A percentile compares a stretch with the other conserved stretches of the same genome.
Evolutionary conservation across 2,329 filamentous ascomycete genomes (phyloP).

Genomic region (Phialophora expanda): DNA sequence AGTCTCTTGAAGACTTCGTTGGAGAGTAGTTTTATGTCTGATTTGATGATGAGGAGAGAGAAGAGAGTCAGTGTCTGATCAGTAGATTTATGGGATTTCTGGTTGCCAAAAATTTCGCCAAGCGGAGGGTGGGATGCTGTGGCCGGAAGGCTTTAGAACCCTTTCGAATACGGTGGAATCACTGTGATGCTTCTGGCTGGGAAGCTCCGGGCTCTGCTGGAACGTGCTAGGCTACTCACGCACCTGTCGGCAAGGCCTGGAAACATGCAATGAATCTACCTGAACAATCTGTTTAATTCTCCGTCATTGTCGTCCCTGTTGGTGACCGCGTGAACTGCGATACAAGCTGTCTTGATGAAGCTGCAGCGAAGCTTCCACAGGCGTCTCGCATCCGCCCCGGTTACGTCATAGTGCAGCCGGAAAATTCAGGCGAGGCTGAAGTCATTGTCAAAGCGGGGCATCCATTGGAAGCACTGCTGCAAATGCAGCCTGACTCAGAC

Average conservation of each 20-base stretch:
- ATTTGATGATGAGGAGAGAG: constrained; percentile 25
- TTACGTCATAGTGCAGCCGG: neutral
- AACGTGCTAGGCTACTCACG: neutral
- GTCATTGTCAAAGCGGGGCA: constrained; percentile 8
- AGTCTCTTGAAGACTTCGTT: constrained; percentile 24
- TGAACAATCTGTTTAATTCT: constrained; percentile 6
- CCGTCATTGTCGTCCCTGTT: neutral
- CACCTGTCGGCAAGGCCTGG: neutral
- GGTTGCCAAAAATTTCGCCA: constrained; percentile 17
- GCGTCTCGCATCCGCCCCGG: constrained; percentile 7
- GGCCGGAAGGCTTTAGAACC: constrained; percentile 16
- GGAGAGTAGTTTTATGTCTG: constrained; percentile 14
- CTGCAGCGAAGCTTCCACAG: constrained; percentile 9
- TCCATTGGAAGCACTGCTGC: neutral
- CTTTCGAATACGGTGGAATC: constrained; percentile 8
- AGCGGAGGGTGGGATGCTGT: constrained; percentile 16
- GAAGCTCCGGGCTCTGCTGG: neutral
- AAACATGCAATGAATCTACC: constrained; percentile 8
- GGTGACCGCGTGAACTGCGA: neutral
- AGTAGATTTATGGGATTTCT: constrained; percentile 17
- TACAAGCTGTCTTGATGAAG: neutral
- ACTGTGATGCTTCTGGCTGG: constrained; percentile 11
- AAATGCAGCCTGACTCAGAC: neutral
- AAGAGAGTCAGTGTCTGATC: constrained; percentile 7
- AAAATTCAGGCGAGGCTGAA: constrained; percentile 12